A percentile compares a stretch with the other conserved stretches of the same genome.
phyloP scores from a whole-genome alignment of 306 rosid genomes.

The Lathyrus aphaca region DNA sequence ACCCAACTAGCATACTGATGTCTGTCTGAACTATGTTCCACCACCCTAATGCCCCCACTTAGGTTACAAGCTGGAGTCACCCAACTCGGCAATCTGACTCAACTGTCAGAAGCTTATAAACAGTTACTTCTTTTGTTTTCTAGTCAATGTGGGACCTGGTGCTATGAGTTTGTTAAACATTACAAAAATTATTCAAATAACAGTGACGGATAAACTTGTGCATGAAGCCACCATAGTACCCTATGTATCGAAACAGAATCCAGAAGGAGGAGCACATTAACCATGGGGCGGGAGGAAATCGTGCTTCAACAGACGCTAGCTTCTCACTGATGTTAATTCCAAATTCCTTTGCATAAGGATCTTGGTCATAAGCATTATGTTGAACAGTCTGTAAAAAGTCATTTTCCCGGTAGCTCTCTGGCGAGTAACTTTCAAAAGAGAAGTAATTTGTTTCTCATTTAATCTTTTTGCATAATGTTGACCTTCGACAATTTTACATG shows the following conservation, averaged over 20 bases:
- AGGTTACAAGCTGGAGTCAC: background rate
- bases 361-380: conserved; percentile 82
- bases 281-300: conserved; percentile 98
- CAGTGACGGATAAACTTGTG: too few relatives aligned
- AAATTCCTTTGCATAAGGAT: conserved; percentile 92
- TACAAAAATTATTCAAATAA: too few relatives aligned
- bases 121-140: too few relatives aligned
- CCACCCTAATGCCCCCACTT: background rate
- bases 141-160: too few relatives aligned
- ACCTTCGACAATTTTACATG: conserved; percentile 98
- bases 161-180: too few relatives aligned
- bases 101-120: too few relatives aligned
- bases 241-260: conserved; percentile 45
- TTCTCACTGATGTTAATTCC: conserved; percentile 60
- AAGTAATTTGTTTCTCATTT: conserved; percentile 93
- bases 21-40: background rate
- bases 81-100: background rate
- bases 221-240: conserved; percentile 50
- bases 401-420: conserved; percentile 95
- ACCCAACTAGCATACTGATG: too few relatives aligned
- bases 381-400: conserved; percentile 87
- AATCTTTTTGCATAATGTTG: conserved; percentile 87
- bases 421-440: conserved; percentile 88
- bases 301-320: conserved; percentile 83
- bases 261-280: conserved; percentile 48